phyloP scores from a whole-genome alignment of 768 basidiomycete species.

The Boletellus emodensis region DNA sequence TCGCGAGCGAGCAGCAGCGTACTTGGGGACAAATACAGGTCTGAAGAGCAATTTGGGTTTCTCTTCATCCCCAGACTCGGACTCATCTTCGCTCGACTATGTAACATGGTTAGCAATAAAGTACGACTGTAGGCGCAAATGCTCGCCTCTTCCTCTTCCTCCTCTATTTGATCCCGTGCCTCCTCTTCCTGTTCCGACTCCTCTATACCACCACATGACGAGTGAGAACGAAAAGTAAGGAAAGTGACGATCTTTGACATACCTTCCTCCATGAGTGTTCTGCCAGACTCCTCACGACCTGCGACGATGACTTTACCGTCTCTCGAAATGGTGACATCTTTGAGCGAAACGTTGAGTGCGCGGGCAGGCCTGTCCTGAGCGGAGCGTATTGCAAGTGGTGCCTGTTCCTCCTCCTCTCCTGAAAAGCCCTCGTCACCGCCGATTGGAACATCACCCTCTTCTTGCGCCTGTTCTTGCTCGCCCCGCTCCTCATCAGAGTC shows the following conservation, averaged over 20 bases:
- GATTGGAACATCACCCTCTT: constrained; percentile 58
- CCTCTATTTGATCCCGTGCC: constrained; percentile 37
- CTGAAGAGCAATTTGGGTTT: constrained; percentile 74
- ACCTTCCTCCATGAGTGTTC: constrained; percentile 61
- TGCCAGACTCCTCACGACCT: constrained; percentile 73
- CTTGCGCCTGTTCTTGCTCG: constrained; percentile 38
- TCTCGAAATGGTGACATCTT: constrained; percentile 75
- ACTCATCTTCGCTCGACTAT: constrained; percentile 86
- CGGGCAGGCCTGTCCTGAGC: constrained; percentile 36
- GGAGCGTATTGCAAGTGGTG: constrained; percentile 38
- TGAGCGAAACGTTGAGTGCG: constrained; percentile 69
- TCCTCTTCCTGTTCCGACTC: constrained; percentile 42
- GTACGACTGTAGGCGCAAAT: not conserved
- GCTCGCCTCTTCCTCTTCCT: constrained; percentile 38
- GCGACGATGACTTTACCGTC: constrained; percentile 80
- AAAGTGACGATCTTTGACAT: constrained; percentile 23
- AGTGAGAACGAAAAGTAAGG: constrained; percentile 3
- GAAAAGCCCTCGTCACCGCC: constrained; percentile 54
- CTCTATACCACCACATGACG: constrained; percentile 6
- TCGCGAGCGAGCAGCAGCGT: constrained; percentile 25
- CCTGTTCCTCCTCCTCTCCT: constrained; percentile 44
- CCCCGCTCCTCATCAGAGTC: constrained; percentile 61
- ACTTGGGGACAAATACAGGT: constrained; percentile 96
- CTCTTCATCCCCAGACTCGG: constrained; percentile 71
- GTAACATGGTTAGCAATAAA: constrained; percentile 14